phyloP scores from a whole-genome alignment of 2,329 filamentous ascomycete genomes.

The Neofusicoccum sp. region DNA sequence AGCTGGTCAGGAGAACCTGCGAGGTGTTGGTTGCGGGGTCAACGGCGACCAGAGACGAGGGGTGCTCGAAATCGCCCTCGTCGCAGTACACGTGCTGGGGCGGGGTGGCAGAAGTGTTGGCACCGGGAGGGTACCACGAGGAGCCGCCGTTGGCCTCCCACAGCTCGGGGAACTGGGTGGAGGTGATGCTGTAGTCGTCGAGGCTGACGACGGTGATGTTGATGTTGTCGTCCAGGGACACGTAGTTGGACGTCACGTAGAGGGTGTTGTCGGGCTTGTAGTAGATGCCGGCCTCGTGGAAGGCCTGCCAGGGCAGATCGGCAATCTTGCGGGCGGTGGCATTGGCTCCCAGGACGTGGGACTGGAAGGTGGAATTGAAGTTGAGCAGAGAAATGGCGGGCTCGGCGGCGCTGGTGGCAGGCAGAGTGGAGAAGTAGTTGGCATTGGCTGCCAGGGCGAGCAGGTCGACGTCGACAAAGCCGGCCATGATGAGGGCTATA shows the following conservation, averaged over 20 bases:
- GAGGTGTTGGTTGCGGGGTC: conserved; percentile 46
- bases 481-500: conserved; percentile 13
- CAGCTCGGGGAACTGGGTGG: conserved; percentile 41
- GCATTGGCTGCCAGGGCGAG: conserved; percentile 32
- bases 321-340: conserved; percentile 35
- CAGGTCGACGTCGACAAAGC: conserved; percentile 30
- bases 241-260: conserved; percentile 43
- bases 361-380: conserved; percentile 34
- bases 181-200: conserved; percentile 38
- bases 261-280: conserved; percentile 37
- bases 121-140: conserved; percentile 33
- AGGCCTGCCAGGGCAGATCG: conserved; percentile 31
- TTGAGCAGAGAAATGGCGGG: conserved; percentile 38
- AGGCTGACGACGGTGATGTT: conserved; percentile 40
- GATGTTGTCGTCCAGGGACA: conserved; percentile 32
- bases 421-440: conserved; percentile 29
- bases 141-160: conserved; percentile 38
- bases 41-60: conserved; percentile 43
- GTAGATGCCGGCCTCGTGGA: conserved; percentile 43
- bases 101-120: conserved; percentile 25
- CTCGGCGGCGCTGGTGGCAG: conserved; percentile 30
- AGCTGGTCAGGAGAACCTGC: conserved; percentile 45
- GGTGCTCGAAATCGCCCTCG: conserved; percentile 40
- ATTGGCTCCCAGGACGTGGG: conserved; percentile 31
- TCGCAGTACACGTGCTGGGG: conserved; percentile 34